Evolutionary conservation across 306 rosid species (phyloP).

Genomic region (Fragaria ananassa): DNA sequence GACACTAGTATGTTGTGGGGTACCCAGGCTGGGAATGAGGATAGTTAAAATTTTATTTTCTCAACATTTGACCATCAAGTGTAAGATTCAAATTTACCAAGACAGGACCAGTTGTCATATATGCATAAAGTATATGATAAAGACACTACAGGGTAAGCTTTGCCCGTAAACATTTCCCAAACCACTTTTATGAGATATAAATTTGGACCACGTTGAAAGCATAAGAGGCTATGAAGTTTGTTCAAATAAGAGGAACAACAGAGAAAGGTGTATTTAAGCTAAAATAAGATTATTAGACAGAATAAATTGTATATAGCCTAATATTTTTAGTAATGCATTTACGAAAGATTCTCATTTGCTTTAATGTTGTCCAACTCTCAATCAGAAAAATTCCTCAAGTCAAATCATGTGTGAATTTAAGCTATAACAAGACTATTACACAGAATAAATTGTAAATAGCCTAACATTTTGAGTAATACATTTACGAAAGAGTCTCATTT

Average conservation of each 20-base stretch:
- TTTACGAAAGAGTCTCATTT: no score
- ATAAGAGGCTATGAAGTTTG: background rate
- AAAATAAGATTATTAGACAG: background rate
- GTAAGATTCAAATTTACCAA: background rate
- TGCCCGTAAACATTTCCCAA: background rate
- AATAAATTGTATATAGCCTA: background rate
- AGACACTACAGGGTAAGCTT: background rate
- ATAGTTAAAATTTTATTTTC: background rate
- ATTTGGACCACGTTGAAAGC: background rate
- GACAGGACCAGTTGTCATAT: background rate
- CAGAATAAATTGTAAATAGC: no score
- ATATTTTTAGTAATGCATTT: no score
- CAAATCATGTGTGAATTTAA: no score
- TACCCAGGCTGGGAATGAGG: background rate
- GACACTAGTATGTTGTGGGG: background rate
- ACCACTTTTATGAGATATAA: background rate
- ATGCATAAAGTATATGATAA: background rate
- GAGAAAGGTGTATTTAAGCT: background rate
- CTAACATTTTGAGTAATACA: no score
- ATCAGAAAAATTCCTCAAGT: no score
- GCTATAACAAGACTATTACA: no score
- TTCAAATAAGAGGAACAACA: background rate
- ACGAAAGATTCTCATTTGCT: no score
- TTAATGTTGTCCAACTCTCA: no score
- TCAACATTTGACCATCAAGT: background rate